Evolutionary conservation across 2,329 filamentous ascomycete genomes (phyloP).

Genomic region (Gaeumannomyces sp.): DNA sequence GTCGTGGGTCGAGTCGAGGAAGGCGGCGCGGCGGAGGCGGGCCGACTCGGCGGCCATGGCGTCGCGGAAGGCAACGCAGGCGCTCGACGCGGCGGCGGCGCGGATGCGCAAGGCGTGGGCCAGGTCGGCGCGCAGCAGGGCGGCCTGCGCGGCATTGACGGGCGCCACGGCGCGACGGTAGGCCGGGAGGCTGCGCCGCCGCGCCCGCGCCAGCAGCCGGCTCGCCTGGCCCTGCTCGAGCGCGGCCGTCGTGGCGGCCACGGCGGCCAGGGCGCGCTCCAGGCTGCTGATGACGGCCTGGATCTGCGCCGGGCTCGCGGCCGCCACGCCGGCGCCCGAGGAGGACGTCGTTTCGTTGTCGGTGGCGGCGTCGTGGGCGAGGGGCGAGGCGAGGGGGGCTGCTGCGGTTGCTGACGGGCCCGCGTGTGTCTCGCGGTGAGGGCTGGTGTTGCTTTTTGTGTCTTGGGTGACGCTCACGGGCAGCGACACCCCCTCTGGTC

Average conservation of each 20-base stretch:
- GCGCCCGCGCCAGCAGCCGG: neutral
- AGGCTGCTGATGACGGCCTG: neutral
- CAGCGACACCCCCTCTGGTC: too few relatives aligned
- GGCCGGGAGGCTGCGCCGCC: neutral
- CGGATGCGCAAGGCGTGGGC: too few relatives aligned
- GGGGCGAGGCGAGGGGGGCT: neutral
- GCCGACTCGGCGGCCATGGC: neutral
- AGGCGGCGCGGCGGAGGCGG: neutral
- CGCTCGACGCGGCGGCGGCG: too few relatives aligned
- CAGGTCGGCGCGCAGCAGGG: too few relatives aligned
- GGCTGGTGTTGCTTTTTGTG: neutral
- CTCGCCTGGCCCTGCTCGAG: neutral
- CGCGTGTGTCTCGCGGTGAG: neutral
- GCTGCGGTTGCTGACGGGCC: neutral
- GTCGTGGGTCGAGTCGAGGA: neutral
- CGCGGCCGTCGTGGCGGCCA: neutral
- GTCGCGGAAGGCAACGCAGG: neutral
- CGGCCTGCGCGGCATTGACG: too few relatives aligned
- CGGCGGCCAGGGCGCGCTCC: neutral
- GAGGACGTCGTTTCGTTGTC: neutral
- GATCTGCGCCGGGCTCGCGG: neutral
- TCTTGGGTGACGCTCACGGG: neutral
- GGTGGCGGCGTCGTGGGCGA: too few relatives aligned
- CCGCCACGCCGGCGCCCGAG: too few relatives aligned
- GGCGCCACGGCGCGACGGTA: too few relatives aligned